Evolutionary conservation across 495 filamentous ascomycete genomes (phyloP), one percentile per base, ranked within the genome.

Genomic region (Aspergillus steynii): DNA sequence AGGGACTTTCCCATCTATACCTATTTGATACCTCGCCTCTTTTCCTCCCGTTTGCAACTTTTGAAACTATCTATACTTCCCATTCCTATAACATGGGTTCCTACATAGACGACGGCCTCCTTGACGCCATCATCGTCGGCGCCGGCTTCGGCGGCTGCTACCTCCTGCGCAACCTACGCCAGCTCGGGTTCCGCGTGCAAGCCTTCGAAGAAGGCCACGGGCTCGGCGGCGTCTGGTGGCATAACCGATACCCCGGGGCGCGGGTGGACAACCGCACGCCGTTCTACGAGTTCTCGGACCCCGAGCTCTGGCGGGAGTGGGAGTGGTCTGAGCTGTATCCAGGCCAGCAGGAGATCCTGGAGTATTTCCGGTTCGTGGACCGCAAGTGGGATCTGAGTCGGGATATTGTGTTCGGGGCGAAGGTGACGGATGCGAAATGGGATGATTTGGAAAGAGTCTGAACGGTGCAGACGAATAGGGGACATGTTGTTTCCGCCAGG

Each of bases 171-270:
- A 45, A 62, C 4, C 68, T 83, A 10, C 67, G 73, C 10, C 62
- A 78, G 27, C 53, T 50, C 9, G 73, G 74, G 0, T 72, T 73
- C 50, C 66, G 61, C 15, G 68, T 66, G 15, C 9, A 46, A 67
- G 71, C 80, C 20, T 71, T 80, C 50, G 84, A 86, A 60, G 71
- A 72, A 2, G 81, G 77, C 25, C 59, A 61, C 5, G 71, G 70
- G 45, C 68, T 79, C 32, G 83, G 83, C 2, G 83, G 83, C 7
- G 71, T 75, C 9, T 84, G 82, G 82, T 67, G 76, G 52, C 79
- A 75, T 77, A 85, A 83, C 60, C 64, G 73, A 29, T 86, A 85
- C 61, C 83, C 83, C 4, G 68, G 77, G 0, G 80, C 83, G 12
- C 59, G 59, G 3, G 26, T 45, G 6, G 83, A 85, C 65, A 74